phyloP scores from a whole-genome alignment of 2,329 filamentous ascomycete species.

The Dendryphion nanum region DNA sequence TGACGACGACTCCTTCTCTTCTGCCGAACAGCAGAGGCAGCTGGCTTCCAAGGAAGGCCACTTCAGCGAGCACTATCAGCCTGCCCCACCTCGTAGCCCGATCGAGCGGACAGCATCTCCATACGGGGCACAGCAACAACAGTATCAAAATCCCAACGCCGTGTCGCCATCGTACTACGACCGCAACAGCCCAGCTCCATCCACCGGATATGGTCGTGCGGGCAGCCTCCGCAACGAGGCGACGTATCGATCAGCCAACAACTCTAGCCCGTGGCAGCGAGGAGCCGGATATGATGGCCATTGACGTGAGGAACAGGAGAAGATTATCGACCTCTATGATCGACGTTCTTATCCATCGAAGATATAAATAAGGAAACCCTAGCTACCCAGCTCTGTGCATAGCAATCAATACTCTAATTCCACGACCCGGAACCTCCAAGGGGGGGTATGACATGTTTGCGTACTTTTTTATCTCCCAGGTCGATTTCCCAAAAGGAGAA shows the following conservation, averaged over 20 bases:
- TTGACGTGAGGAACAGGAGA: constrained; percentile 43
- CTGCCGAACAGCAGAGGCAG: constrained; percentile 37
- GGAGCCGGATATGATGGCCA: constrained; percentile 65
- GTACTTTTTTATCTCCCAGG: constrained; percentile 6
- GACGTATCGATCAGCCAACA: constrained; percentile 50
- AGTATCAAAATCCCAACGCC: no score
- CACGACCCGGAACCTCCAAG: no score
- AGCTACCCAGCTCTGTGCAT: no score
- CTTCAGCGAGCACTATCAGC: constrained; percentile 43
- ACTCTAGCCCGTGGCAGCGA: constrained; percentile 63
- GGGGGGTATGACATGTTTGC: no score
- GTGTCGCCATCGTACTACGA: constrained; percentile 32
- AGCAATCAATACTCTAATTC: no score
- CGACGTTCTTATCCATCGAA: constrained; percentile 12
- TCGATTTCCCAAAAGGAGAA: neutral
- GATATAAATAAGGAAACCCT: no score
- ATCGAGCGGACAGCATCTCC: constrained; percentile 41
- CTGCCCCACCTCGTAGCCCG: constrained; percentile 49
- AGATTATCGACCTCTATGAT: constrained; percentile 35
- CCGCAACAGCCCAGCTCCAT: constrained; percentile 36
- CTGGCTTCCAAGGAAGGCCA: constrained; percentile 32
- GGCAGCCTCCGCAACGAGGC: constrained; percentile 27
- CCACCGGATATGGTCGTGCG: constrained; percentile 24
- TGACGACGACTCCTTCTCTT: constrained; percentile 66
- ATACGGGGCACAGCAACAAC: constrained; percentile 21